phyloP scores from a whole-genome alignment of 345 rosid species.

The Hibiscus mutabilis region DNA sequence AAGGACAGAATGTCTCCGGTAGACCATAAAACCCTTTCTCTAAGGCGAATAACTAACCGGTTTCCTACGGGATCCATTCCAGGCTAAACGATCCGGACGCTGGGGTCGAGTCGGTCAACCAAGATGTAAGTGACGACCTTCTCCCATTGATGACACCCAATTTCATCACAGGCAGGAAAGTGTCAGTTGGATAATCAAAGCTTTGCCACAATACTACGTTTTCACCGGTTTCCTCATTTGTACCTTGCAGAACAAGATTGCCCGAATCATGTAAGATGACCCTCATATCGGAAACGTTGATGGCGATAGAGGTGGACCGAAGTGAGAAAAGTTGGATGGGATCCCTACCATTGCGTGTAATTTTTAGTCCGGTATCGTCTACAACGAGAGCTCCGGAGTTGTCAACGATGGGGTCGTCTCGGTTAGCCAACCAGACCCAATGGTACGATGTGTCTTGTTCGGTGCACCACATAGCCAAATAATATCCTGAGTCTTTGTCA shows the following conservation, averaged over 20 bases:
- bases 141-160: not conserved
- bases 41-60: not conserved
- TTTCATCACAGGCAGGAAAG: not conserved
- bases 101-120: not conserved
- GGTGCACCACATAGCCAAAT: too few species aligned
- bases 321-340: not conserved
- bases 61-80: not conserved
- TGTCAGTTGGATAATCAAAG: not conserved
- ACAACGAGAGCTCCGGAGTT: not conserved
- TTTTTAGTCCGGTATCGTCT: not conserved
- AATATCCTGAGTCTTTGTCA: too few species aligned
- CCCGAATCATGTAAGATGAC: not conserved
- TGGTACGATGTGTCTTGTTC: too few species aligned
- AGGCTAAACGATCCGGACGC: not conserved
- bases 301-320: not conserved
- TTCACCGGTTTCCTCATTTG: not conserved
- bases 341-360: not conserved
- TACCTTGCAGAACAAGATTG: not conserved
- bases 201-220: not conserved
- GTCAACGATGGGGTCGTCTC: not conserved
- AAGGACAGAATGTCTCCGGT: not conserved
- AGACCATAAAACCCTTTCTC: too few species aligned
- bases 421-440: too few species aligned
- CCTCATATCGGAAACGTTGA: not conserved
- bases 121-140: not conserved